Evolutionary conservation across 2,329 filamentous ascomycete genomes (phyloP), one percentile per base, ranked within the genome.

Genomic region (Cordyceps farinosa): DNA sequence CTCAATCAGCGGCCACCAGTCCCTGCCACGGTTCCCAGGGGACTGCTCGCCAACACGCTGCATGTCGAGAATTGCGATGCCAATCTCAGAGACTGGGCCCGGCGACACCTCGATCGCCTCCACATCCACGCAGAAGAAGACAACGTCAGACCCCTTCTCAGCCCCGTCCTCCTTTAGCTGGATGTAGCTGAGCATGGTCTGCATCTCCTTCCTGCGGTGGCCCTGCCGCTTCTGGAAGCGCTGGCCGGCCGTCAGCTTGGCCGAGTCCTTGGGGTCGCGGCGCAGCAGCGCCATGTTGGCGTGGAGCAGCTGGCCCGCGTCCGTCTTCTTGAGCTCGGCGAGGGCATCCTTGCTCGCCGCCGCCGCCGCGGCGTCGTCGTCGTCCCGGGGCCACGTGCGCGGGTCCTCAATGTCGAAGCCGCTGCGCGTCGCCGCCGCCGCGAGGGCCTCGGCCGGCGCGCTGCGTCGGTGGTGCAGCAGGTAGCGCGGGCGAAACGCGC

Each of bases 51-150:
- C 69, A 29, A 92, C 71, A 44, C 83, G 74, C 5, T 74, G 69
- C 1, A 90, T 92, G 72, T 98, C 92, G 0, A 98, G 80, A 3
- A 88, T 87, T 1, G 91, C 88, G 47, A 99, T 80, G 1, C 95
- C 95, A 45, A 99, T 82, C 74, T 99, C 95, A 0, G 93, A 96
- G 64, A 98, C 83, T 13, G 84, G 79, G 40, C 81, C 78, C 13
- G 86, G 84, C 51, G 84, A 79, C 29, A 77, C 76, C 73, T 99
- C 95, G 64, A 88, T 91, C 1, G 89, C 87, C 74, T 99, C 95
- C 38, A 95, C 79, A 69, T 99, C 95, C 51, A 98, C 80, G 66
- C 84, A 87, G 64, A 97, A 80, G 68, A 97, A 89, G 8, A 96
- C 81, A 5, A 71, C 68, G 29, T 72, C 66, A 22, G 51, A 47